Evolutionary conservation across 2,329 filamentous ascomycete species (phyloP), one percentile per base, ranked within the genome.

Genomic region (Alternaria gaisen): DNA sequence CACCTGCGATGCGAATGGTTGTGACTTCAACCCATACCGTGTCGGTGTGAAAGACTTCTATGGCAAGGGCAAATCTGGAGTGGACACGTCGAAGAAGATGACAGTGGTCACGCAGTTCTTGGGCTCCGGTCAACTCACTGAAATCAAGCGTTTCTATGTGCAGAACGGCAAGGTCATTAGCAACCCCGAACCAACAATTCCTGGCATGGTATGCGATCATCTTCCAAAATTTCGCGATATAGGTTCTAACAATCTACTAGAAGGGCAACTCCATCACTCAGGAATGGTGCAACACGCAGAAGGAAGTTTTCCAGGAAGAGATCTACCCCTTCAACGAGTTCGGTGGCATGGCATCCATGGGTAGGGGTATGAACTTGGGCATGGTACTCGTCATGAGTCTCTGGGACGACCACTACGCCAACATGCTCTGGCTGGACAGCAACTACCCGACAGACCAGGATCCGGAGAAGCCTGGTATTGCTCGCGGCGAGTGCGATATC

Each of bases 361-460:
- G 85, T 59, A 74, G 79, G 9, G 87, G 85, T 8, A 77, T 90
- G 40, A 70, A 72, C 3, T 61, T 81, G 22, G 87, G 87, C 18
- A 87, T 89, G 86, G 87, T 88, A 26, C 82, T 90, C 9, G 86
- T 89, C 57, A 83, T 90, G 81, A 83, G 81, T 44, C 78, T 88
- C 58, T 86, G 84, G 83, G 86, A 90, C 71, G 89, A 91, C 75
- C 85, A 90, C 79, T 79, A 85, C 65, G 79, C 85, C 69, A 84
- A 89, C 77, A 92, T 92, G 89, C 84, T 90, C 70, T 92, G 90
- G 90, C 85, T 92, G 64, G 90, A 92, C 80, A 85, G 84, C 65
- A 85, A 80, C 71, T 90, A 86, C 79, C 88, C 88, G n/a, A 79
- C 80, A 48, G 72, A 76, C 50, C 65, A 55, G 38, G 70, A 75